These are phyloP conservation scores for Yamadazyma akitaensis DNA, from an alignment of 805 yeast genomes.

Conservation along the genomic window DNA sequence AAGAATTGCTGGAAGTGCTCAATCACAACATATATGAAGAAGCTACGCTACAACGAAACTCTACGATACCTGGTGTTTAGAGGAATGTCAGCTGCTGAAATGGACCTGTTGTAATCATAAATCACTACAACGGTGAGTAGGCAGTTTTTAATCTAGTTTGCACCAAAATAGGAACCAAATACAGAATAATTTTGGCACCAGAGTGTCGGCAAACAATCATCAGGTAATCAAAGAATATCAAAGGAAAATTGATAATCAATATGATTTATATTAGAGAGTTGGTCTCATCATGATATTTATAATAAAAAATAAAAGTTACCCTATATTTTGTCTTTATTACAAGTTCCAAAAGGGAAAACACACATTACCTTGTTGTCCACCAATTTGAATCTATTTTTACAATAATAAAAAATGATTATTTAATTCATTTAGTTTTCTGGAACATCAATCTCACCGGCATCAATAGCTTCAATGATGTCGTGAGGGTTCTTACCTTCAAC, in stretches of 20 bases:
- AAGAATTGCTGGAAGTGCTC: too few species aligned
- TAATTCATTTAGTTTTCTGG: constrained; percentile 62
- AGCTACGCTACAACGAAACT: background rate
- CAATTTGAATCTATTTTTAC: constrained; percentile 31
- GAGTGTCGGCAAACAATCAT: constrained; percentile 85
- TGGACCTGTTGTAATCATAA: constrained; percentile 60
- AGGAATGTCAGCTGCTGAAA: constrained; percentile 53
- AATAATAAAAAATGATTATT: constrained; percentile 10
- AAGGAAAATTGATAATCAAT: constrained; percentile 1
- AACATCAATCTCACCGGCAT: constrained; percentile 96
- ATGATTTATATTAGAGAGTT: constrained; percentile 7
- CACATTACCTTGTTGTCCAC: background rate
- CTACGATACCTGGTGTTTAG: background rate
- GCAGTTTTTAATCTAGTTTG: constrained; percentile 70
- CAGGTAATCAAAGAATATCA: background rate
- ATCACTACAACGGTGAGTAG: constrained; percentile 65
- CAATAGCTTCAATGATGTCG: constrained; percentile 96
- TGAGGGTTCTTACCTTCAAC: constrained; percentile 99
- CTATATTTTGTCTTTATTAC: constrained; percentile 10
- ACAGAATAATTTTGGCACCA: constrained; percentile 67
- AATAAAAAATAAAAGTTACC: constrained; percentile 7
- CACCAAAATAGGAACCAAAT: constrained; percentile 86
- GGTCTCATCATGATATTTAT: constrained; percentile 12
- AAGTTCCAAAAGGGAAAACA: constrained; percentile 6
- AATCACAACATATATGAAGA: background rate